Evolutionary conservation across 371 early-diverging fungal genomes (phyloP), one percentile per base, ranked within the genome.

Genomic region (Dentiscutata heterogama): DNA sequence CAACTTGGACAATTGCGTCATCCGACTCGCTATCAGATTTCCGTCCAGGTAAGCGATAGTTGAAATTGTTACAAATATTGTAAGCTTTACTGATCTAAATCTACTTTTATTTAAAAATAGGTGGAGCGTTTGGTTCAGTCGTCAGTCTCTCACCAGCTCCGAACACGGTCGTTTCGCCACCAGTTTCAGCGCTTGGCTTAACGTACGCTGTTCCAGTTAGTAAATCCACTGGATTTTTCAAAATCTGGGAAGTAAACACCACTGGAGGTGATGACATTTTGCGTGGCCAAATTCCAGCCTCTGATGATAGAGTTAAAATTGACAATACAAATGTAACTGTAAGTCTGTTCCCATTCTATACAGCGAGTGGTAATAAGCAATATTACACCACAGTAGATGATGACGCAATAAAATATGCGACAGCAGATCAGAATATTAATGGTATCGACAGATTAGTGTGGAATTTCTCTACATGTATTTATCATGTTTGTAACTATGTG

Each of bases 161-260:
- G 22, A 2, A 20, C n/a, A 0, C 25, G 4, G 5, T 65, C 7
- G 31, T 16, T 7, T 25, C 70, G 16, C n/a, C 20, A 13, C 11
- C 35, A 22, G 1, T 16, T 16, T 2, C 22, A n/a, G 0, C 6
- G 50, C 5, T 74, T 53, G 29, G 3, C 7, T 51, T 74, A 25
- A 35, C 56, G 14, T 74, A 54, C 25, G 31, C 31, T 14, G 10
- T 25, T 20, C 54, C 27, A 51, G 27, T 74, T 51, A 18, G 1
- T 25, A 31, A 11, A 29, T 78, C 78, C 42, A 46, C 64, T 35
- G 50, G 54, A 78, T 63, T 25, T n/a, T 18, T 78, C 42, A 53
- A 18, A 18, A 3, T 78, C 13, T 78, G 13, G 10, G 50, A 78
- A 78, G 2, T 50, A 29, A 46, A 60, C 46, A 8, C 46, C 7